Evolutionary conservation across 2,329 filamentous ascomycete species (phyloP).

Genomic region (Colletotrichum spinosum): DNA sequence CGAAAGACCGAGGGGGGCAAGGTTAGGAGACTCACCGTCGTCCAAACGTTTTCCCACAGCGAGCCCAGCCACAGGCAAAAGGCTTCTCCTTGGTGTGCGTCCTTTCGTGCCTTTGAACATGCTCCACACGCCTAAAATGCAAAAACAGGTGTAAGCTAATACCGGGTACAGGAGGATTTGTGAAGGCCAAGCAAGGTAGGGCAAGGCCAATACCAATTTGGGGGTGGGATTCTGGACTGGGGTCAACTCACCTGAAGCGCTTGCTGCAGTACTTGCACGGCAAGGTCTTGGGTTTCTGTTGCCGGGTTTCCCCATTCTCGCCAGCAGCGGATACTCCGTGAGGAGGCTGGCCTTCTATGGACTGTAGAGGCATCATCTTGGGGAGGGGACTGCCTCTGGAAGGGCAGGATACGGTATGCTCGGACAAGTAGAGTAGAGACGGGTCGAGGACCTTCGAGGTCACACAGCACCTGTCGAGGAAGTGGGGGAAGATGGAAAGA

Average conservation of each 20-base stretch:
- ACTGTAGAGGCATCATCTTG: constrained; percentile 66
- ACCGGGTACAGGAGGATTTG: constrained; percentile 39
- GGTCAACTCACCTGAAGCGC: constrained; percentile 66
- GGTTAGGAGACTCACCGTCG: constrained; percentile 62
- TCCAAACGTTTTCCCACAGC: constrained; percentile 72
- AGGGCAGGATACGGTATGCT: constrained; percentile 36
- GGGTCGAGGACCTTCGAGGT: constrained; percentile 43
- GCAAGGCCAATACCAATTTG: constrained; percentile 35
- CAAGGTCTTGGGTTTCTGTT: constrained; percentile 71
- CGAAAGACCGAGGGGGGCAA: constrained; percentile 27
- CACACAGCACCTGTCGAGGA: constrained; percentile 46
- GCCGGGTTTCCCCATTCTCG: constrained; percentile 63
- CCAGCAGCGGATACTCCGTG: constrained; percentile 48
- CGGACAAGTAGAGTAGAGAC: constrained; percentile 21
- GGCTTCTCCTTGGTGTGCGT: constrained; percentile 76
- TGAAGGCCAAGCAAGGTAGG: constrained; percentile 27
- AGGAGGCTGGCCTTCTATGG: constrained; percentile 60
- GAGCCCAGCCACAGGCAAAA: constrained; percentile 69
- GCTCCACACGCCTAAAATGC: constrained; percentile 68
- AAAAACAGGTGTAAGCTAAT: constrained; percentile 54
- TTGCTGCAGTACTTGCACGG: constrained; percentile 74
- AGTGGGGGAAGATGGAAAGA: constrained; percentile 41
- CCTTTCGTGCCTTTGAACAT: constrained; percentile 72
- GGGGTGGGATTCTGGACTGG: constrained; percentile 28
- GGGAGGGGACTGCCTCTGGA: constrained; percentile 33